Evolutionary conservation across 2,329 filamentous ascomycete genomes (phyloP), one percentile per base, ranked within the genome.

Genomic region (Arthrobotrys musiformis): DNA sequence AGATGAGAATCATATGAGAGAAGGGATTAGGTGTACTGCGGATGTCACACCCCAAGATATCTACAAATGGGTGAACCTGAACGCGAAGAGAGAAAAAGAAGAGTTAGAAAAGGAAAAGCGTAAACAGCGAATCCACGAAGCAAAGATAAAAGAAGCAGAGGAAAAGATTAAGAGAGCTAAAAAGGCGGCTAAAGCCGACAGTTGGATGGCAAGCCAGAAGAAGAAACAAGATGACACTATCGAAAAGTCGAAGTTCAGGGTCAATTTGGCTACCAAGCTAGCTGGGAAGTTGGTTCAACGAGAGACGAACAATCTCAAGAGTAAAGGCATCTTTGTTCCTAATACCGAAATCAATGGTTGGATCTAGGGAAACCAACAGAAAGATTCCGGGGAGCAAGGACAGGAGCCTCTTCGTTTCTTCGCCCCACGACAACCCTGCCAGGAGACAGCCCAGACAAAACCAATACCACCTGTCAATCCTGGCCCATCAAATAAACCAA

Each of bases 341-440:
- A n/a, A 24, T 40, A 13, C 8, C 9, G 30, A 58, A 58, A 58
- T 58, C 54, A n/a, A 58, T 40, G 54, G 33, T n/a, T 58, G 54
- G 54, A 58, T 58, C 33, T 58, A 58, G 54, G 54, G 17, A 40
- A 19, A 30, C 54, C 30, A 40, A 11, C 54, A 58, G 19, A 24
- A 2, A 37, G 22, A 40, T 58, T 26, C 17, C 19, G n/a, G 22
- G 19, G 54, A 22, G 26, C 54, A 58, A 13, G 22, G 24, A 3
- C 33, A 17, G 1, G 8, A 35, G 13, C 9, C 50, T 35, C 17
- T 1, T 22, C 28, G 6, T n/a, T 24, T 58, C 17, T 4, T 26
- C 6, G 4, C 7, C 28, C 22, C 22, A n/a, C 50, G n/a, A 11
- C 26, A 35, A 3, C 13, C 17, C 11, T 33, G n/a, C 1, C 50